Evolutionary conservation across 148 eudicot species (phyloP), one percentile per base, ranked within the genome.

Genomic region (Amaranthus palmeri): DNA sequence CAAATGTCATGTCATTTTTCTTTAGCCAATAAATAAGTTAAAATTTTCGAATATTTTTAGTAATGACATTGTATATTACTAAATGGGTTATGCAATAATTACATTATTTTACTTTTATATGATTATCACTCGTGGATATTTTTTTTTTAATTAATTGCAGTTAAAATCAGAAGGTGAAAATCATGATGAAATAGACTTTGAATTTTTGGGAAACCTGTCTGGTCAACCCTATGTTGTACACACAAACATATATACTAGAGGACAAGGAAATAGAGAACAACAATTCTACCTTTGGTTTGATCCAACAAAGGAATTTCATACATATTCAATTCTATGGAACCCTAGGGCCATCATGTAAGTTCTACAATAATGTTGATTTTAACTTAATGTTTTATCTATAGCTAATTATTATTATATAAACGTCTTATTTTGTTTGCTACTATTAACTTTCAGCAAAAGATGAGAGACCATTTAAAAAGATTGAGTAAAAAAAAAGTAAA

Each of bases 111-210:
- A n/a, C n/a, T 70, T 52, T 53, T 7, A 52, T 52, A 14, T 53
- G 36, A 25, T 25, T 0, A 55, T 55, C 7, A 4, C 59, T 55
- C 3, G 4, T 55, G 59, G 14, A 58, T 11, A 8, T 11, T 54
- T 68, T 43, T 10, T 56, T 49, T 72, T 58, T 50, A 14, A 25
- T 13, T 13, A 8, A 48, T 48, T 73, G 5, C 64, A 73, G 76
- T 50, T 73, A 48, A 51, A 70, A 40, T 65, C 76, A 12, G 8
- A 8, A 0, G 70, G 64, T 14, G 25, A 15, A 1, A n/a, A 8
- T 11, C 76, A 73, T 5, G 70, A 73, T 51, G 70, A 73, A 68
- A 54, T 73, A 18, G 76, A 74, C 44, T 74, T 74, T 58, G 76
- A 74, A 64, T 74, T 74, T 59, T 68, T 74, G 1, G 76, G 76